A percentile compares a stretch with the other conserved stretches of the same genome.
Conservation (phyloP, 371 early-diverging fungal species). For the Gilbertella persicaria region DNA sequence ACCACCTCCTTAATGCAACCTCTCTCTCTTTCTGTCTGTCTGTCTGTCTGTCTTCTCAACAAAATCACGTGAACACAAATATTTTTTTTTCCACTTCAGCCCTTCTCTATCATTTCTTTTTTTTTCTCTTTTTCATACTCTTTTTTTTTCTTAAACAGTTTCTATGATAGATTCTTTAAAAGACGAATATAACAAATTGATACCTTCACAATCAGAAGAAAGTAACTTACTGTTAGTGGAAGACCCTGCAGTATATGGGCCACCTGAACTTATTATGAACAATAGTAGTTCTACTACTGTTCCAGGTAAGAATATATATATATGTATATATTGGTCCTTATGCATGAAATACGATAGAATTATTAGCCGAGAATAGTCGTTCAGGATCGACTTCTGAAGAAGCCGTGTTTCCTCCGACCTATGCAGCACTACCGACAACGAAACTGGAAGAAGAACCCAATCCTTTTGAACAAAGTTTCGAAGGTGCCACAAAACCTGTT, state of each 20-base stretch:
- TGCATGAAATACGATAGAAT: slow-evolving; percentile 2
- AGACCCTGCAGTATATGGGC: background rate
- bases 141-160: too few species aligned
- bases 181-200: too few species aligned
- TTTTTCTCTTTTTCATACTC: too few species aligned
- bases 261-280: background rate
- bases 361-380: slow-evolving; percentile 13
- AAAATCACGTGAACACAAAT: too few species aligned
- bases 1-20: too few species aligned
- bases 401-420: slow-evolving; percentile 18
- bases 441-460: slow-evolving; percentile 32
- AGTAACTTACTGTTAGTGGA: background rate
- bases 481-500: background rate
- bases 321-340: too few species aligned
- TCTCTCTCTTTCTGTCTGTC: too few species aligned
- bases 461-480: slow-evolving; percentile 33
- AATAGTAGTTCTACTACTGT: background rate
- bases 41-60: too few species aligned
- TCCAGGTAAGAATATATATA: background rate
- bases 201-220: background rate
- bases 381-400: slow-evolving; percentile 13
- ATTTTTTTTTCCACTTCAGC: too few species aligned
- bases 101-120: too few species aligned
- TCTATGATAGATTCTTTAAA: too few species aligned
- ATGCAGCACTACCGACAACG: slow-evolving; percentile 19